phyloP scores from a whole-genome alignment of 768 basidiomycete species.

The Auriscalpium microsporum region DNA sequence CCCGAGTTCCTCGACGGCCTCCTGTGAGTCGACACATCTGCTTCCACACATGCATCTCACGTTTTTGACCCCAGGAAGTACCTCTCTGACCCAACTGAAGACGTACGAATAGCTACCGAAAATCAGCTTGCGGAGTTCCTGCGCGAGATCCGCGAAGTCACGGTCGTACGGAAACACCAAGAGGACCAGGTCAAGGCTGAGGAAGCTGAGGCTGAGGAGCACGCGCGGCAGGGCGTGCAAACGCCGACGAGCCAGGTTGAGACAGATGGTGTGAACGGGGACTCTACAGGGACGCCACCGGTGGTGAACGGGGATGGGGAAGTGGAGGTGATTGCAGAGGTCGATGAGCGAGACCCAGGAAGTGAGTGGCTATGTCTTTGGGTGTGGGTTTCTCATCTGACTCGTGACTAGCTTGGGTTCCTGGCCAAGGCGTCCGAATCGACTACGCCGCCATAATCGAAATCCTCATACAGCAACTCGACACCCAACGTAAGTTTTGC shows the following conservation, averaged over 20 bases:
- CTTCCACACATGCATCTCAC: conserved; percentile 4
- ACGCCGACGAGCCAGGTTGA: not conserved
- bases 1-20: conserved; percentile 94
- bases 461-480: conserved; percentile 82
- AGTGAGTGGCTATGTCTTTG: not conserved
- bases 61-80: conserved; percentile 58
- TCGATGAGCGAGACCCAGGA: conserved; percentile 55
- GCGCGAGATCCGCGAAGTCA: conserved; percentile 83
- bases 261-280: conserved; percentile 23
- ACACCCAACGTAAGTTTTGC: conserved; percentile 53
- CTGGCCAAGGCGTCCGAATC: conserved; percentile 88
- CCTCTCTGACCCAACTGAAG: conserved; percentile 89
- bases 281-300: conserved; percentile 7
- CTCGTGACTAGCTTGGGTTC: conserved; percentile 61
- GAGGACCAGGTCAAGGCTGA: conserved; percentile 33
- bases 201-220: conserved; percentile 6
- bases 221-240: not conserved
- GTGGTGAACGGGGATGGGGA: conserved; percentile 2
- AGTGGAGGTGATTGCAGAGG: conserved; percentile 31
- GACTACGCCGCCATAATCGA: conserved; percentile 91
- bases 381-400: no score
- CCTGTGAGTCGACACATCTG: conserved; percentile 43
- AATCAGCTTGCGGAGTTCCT: conserved; percentile 84
- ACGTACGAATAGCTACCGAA: conserved; percentile 88
- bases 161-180: conserved; percentile 57